A percentile compares a stretch with the other conserved stretches of the same genome.
These are phyloP conservation scores for Fusarium burgessii DNA, from an alignment of 2,329 filamentous ascomycete species.

Conservation along the genomic window DNA sequence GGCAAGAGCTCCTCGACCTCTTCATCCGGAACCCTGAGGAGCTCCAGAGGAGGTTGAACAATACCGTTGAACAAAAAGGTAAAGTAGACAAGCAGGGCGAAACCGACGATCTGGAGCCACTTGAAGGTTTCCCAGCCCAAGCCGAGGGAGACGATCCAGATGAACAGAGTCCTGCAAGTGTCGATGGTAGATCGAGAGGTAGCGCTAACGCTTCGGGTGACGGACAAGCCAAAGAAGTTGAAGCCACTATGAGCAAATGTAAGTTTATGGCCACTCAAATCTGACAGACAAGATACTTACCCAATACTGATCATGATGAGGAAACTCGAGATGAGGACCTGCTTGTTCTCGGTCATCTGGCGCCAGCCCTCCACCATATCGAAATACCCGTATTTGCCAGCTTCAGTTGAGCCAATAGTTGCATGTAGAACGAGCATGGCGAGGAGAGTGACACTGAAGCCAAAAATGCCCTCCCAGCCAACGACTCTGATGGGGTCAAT, in stretches of 20 bases:
- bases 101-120: conserved; percentile 92
- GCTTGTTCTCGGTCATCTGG: conserved; percentile 78
- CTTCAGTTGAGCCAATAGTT: conserved; percentile 77
- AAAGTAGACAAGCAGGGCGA: conserved; percentile 91
- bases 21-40: conserved; percentile 65
- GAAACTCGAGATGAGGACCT: conserved; percentile 81
- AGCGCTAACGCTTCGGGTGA: conserved; percentile 89
- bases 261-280: conserved; percentile 18
- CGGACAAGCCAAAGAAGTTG: conserved; percentile 97
- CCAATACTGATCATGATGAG: conserved; percentile 98
- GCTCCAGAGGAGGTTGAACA: conserved; percentile 82
- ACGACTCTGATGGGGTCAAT: conserved; percentile 90
- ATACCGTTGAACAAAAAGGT: conserved; percentile 98
- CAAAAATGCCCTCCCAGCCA: conserved; percentile 96
- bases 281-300: conserved; percentile 59
- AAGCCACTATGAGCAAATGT: conserved; percentile 74
- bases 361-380: conserved; percentile 88
- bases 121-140: conserved; percentile 98
- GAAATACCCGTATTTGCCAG: conserved; percentile 85
- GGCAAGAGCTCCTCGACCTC: conserved; percentile 76
- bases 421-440: conserved; percentile 86
- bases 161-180: conserved; percentile 96
- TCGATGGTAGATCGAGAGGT: conserved; percentile 97
- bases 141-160: conserved; percentile 94
- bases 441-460: conserved; percentile 81